These are phyloP conservation scores for Neofusicoccum parvum DNA, from an alignment of 2,329 filamentous ascomycete species.

Conservation along the genomic window DNA sequence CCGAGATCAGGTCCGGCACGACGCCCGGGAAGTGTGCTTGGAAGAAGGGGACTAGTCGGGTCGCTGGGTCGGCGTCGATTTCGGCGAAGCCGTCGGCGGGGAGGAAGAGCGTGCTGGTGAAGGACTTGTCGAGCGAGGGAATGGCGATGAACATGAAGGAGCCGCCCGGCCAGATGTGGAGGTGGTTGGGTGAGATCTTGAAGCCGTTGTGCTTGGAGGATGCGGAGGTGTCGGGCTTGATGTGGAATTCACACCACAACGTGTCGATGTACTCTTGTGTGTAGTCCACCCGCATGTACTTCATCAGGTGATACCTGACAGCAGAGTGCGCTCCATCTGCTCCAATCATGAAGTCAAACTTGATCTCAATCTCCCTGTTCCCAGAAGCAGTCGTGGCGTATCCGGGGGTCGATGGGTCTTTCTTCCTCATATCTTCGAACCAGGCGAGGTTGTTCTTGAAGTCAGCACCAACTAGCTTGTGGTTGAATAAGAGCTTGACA, in stretches of 20 bases:
- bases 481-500: constrained; percentile 88
- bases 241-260: constrained; percentile 94
- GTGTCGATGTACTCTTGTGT: constrained; percentile 95
- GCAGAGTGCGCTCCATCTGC: constrained; percentile 95
- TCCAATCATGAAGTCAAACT: constrained; percentile 92
- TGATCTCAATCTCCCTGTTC: constrained; percentile 71
- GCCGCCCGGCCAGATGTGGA: constrained; percentile 95
- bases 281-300: constrained; percentile 87
- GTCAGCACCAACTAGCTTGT: constrained; percentile 89
- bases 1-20: constrained; percentile 66
- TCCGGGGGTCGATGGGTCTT: constrained; percentile 27
- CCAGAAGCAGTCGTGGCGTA: constrained; percentile 26
- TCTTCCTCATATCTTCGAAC: constrained; percentile 65
- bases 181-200: constrained; percentile 83
- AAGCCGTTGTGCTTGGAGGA: constrained; percentile 57
- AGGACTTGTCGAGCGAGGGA: constrained; percentile 82
- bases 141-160: constrained; percentile 99
- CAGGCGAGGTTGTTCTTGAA: constrained; percentile 79
- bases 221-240: constrained; percentile 56
- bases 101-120: constrained; percentile 93
- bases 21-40: constrained; percentile 85
- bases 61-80: constrained; percentile 65
- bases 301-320: constrained; percentile 93
- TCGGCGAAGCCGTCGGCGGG: constrained; percentile 68
- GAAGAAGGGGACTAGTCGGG: constrained; percentile 71